Percentiles rank a stretch among this genome's conserved stretches.
phyloP scores from a whole-genome alignment of 192 early-diverging fungal genomes.

The Backusella liffmaniae region DNA sequence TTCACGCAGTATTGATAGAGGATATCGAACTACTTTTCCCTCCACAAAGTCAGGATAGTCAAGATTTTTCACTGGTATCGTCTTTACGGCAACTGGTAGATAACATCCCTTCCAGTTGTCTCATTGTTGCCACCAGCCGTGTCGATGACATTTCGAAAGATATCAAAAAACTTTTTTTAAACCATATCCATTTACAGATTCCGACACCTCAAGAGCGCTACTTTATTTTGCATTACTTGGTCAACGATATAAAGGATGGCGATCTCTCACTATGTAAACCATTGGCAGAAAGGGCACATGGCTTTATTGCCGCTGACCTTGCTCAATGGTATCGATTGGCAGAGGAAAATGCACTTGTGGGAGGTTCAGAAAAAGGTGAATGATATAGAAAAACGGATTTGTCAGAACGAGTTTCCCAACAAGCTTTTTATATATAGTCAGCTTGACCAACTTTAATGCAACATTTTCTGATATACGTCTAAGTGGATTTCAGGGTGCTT shows the following conservation, averaged over 20 bases:
- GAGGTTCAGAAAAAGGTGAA: slow-evolving; percentile 16
- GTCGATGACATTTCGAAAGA: neutral
- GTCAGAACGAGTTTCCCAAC: neutral
- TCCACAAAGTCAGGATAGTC: slow-evolving; percentile 11
- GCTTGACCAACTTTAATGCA: slow-evolving; percentile 35
- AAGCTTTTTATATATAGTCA: slow-evolving; percentile 27
- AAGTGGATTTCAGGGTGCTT: slow-evolving; percentile 29
- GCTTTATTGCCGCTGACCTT: slow-evolving; percentile 56
- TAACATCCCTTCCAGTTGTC: neutral
- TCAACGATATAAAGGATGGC: neutral
- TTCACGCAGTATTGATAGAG: slow-evolving; percentile 43
- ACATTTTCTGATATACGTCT: slow-evolving; percentile 36
- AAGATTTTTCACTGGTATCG: neutral
- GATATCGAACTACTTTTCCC: slow-evolving; percentile 55
- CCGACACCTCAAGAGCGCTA: slow-evolving; percentile 50
- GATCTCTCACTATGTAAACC: slow-evolving; percentile 13
- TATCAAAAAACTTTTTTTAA: slow-evolving; percentile 29
- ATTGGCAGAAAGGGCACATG: slow-evolving; percentile 49
- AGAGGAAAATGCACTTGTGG: slow-evolving; percentile 2
- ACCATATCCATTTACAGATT: slow-evolving; percentile 47
- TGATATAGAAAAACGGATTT: neutral
- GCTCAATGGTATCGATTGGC: slow-evolving; percentile 41
- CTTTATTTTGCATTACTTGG: slow-evolving; percentile 35
- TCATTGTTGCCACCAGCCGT: neutral
- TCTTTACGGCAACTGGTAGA: neutral